Conservation (phyloP, 2,329 filamentous ascomycete species). For the Ascochyta clinopodiicola region DNA sequence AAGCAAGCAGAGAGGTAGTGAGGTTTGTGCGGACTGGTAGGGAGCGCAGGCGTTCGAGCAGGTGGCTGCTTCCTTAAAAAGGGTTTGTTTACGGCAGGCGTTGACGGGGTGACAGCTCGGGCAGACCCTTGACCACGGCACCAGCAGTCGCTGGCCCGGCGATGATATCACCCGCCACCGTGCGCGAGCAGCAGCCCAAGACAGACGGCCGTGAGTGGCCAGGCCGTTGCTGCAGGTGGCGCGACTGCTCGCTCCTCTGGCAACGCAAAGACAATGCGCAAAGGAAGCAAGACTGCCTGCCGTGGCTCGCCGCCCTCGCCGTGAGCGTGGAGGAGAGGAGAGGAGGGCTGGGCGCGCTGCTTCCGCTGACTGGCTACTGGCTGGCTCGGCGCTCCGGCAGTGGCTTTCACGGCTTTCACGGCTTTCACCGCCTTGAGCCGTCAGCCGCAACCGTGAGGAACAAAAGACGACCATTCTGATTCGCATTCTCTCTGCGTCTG, state of each 20-base stretch:
- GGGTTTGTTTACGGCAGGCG: conserved; percentile 42
- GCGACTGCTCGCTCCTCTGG: conserved; percentile 18
- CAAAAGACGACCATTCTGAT: too few relatives aligned
- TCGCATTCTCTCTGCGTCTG: conserved; percentile 19
- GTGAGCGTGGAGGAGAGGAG: too few relatives aligned
- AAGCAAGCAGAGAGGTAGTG: conserved; percentile 23
- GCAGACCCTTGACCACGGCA: conserved; percentile 16
- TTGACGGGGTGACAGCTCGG: conserved; percentile 39
- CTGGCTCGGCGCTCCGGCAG: conserved; percentile 10
- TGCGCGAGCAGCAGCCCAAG: conserved; percentile 6
- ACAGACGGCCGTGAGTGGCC: conserved; percentile 16
- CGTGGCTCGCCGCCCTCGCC: too few relatives aligned
- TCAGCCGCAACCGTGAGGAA: neutral
- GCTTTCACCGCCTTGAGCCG: conserved; percentile 23
- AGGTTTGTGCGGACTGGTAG: conserved; percentile 26
- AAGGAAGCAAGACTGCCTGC: neutral
- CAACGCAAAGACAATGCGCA: conserved; percentile 11
- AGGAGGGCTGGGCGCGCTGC: conserved; percentile 8
- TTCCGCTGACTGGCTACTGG: conserved; percentile 21
- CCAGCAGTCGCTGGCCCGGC: conserved; percentile 12
- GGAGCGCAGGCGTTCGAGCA: conserved; percentile 29
- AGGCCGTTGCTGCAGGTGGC: conserved; percentile 5
- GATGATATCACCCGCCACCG: conserved; percentile 40
- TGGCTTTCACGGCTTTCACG: conserved; percentile 19
- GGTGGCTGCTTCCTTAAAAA: conserved; percentile 40